These are phyloP conservation scores for Rhodosporidiobolus odoratus DNA, from an alignment of 768 basidiomycete genomes.

Conservation along the genomic window DNA sequence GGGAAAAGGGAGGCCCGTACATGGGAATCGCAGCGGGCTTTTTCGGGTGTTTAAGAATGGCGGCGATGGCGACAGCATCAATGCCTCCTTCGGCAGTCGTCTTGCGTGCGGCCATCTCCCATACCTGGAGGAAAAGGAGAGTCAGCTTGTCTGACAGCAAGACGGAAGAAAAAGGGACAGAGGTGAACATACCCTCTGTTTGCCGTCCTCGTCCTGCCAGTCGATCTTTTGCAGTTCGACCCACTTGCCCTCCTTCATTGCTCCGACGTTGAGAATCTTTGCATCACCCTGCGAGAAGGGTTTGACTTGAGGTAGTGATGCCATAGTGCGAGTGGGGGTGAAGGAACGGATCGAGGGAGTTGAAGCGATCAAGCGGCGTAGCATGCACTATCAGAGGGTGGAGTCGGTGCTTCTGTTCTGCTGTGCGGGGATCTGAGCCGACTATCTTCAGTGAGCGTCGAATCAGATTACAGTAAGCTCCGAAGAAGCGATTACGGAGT, in stretches of 20 bases:
- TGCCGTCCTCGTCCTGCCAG: conserved; percentile 72
- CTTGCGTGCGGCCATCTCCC: conserved; percentile 83
- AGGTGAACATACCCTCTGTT: conserved; percentile 59
- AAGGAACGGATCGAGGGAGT: not conserved
- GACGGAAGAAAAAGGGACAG: not conserved
- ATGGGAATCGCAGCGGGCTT: conserved; percentile 45
- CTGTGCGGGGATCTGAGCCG: too few species aligned
- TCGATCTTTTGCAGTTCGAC: conserved; percentile 73
- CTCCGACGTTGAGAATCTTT: conserved; percentile 7
- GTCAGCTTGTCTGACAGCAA: not conserved
- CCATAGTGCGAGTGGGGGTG: not conserved
- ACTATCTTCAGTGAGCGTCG: too few species aligned
- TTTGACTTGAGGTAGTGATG: conserved; percentile 6
- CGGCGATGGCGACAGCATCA: conserved; percentile 82
- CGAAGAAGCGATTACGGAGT: not conserved
- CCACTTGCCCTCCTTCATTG: conserved; percentile 52
- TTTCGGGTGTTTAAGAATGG: conserved; percentile 67
- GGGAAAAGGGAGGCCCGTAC: conserved; percentile 5
- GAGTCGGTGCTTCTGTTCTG: too few species aligned
- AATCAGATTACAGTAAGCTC: too few species aligned
- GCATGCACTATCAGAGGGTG: not conserved
- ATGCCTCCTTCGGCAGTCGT: conserved; percentile 70
- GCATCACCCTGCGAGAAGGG: conserved; percentile 8
- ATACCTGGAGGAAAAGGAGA: conserved; percentile 43
- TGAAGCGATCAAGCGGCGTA: not conserved